phyloP scores from a whole-genome alignment of 495 filamentous ascomycete species.

The Parathielavia hyrcaniae region DNA sequence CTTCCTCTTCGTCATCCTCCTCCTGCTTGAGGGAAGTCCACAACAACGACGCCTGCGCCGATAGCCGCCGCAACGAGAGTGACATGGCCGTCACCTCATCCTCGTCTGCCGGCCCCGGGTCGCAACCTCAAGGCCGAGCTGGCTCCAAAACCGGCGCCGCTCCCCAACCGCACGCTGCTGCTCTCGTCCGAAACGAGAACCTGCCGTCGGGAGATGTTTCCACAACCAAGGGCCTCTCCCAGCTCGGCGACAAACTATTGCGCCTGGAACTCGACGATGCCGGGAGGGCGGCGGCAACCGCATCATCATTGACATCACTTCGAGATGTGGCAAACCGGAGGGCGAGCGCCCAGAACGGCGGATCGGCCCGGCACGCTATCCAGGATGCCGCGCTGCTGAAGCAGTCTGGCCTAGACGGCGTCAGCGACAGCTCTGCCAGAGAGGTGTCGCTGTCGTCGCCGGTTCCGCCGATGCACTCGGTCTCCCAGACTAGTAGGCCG shows the following conservation, averaged over 20 bases:
- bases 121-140: slow-evolving; percentile 2
- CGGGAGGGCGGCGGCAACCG: background rate
- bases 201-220: background rate
- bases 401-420: background rate
- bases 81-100: slow-evolving; percentile 17
- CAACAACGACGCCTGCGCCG: slow-evolving; percentile 3
- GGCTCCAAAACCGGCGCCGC: slow-evolving; percentile 22
- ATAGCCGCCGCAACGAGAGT: background rate
- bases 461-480: slow-evolving; percentile 17
- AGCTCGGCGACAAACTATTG: slow-evolving; percentile 8
- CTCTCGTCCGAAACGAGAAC: slow-evolving; percentile 19
- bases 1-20: background rate
- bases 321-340: background rate
- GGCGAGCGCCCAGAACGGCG: background rate
- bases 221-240: background rate
- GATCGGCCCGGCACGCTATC: background rate
- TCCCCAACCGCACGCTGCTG: slow-evolving; percentile 17
- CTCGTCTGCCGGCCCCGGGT: slow-evolving; percentile 10
- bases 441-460: slow-evolving; percentile 20
- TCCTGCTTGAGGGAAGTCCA: background rate
- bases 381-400: background rate
- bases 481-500: slow-evolving; percentile 29
- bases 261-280: slow-evolving; percentile 7
- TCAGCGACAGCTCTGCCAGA: background rate
- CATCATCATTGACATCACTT: background rate